These are phyloP conservation scores for Limtongia smithiae DNA, from an alignment of 805 yeast species.

Conservation along the genomic window DNA sequence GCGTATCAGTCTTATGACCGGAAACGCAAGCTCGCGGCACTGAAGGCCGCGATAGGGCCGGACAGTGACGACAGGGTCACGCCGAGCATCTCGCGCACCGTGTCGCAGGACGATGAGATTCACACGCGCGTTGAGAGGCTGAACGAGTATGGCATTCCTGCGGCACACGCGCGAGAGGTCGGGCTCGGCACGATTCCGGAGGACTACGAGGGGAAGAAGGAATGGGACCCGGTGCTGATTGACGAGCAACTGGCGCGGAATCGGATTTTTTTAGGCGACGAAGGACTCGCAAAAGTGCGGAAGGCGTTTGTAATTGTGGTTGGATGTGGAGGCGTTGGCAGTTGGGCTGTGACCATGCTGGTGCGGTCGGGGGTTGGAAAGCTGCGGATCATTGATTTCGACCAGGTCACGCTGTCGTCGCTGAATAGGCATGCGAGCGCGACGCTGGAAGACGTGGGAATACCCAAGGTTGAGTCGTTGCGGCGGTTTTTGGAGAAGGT, in stretches of 20 bases:
- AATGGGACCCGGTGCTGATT: conserved; percentile 49
- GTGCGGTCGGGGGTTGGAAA: conserved; percentile 85
- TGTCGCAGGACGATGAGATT: too few species aligned
- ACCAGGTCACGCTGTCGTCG: conserved; percentile 90
- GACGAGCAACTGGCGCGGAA: conserved; percentile 92
- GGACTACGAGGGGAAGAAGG: background rate
- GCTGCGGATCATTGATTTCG: conserved; percentile 83
- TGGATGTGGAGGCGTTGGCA: conserved; percentile 99
- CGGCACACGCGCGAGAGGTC: background rate
- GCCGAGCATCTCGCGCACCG: background rate
- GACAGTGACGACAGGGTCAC: background rate
- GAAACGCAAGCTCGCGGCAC: conserved; percentile 1
- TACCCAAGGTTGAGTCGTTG: conserved; percentile 79
- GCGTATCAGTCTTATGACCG: conserved; percentile 2
- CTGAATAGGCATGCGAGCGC: conserved; percentile 95
- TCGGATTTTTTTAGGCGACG: conserved; percentile 84
- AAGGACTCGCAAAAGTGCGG: conserved; percentile 73
- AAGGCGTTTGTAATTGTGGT: conserved; percentile 69
- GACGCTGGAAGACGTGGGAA: conserved; percentile 85
- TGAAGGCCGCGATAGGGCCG: conserved; percentile 1
- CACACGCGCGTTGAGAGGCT: background rate
- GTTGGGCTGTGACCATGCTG: conserved; percentile 90
- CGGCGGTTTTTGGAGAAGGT: conserved; percentile 61
- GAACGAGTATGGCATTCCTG: conserved; percentile 17
- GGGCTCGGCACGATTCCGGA: conserved; percentile 1